Base-by-base conservation (phyloP, 2,329 filamentous ascomycete species). In the Xylariaceae sp. region DNA sequence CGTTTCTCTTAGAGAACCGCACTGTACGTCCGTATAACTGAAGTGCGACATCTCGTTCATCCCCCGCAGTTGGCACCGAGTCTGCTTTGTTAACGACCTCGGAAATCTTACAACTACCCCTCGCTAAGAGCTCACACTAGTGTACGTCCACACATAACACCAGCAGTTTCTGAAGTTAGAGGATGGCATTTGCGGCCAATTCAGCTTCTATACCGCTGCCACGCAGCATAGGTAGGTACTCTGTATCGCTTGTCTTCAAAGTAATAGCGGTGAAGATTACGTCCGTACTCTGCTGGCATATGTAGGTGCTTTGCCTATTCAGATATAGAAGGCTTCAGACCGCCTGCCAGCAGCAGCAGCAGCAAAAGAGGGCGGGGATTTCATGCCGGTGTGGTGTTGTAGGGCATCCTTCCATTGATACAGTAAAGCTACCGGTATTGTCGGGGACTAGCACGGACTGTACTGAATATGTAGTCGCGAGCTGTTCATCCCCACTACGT, bases 281-380 rank as follows among this genome's bases (percentile, higher is more conserved):
- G 29, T 49, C 21, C n/a, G n/a, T n/a, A n/a, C n/a, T 44, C 46
- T 43, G 39, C 36, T 48, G 47, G 53, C 50, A 56, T 46, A 60
- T 60, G 57, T 60, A 56, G 30, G 53, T 60, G 36, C 55, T 58
- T 57, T 60, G 46, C 57, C 57, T 60, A 56, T 60, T 54, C 53
- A 56, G 51, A 47, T 44, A 53, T 56, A 53, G 52, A 54, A 32
- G 26, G 37, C 47, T 42, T 53, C 57, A 58, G 57, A 60, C 57
- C 57, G 57, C 57, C 57, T 58, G 53, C 43, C 43, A 16, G 46
- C 49, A 57, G 29, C 26, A 26, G n/a, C n/a, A n/a, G n/a, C 47
- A 53, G 55, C 50, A 56, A 36, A 51, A 30, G 57, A 60, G 55
- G 55, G 57, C 52, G 55, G 53, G 55, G 50, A 46, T 51, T 56